Conservation (phyloP, 495 filamentous ascomycete species). For the Talaromyces nanjingensis region DNA sequence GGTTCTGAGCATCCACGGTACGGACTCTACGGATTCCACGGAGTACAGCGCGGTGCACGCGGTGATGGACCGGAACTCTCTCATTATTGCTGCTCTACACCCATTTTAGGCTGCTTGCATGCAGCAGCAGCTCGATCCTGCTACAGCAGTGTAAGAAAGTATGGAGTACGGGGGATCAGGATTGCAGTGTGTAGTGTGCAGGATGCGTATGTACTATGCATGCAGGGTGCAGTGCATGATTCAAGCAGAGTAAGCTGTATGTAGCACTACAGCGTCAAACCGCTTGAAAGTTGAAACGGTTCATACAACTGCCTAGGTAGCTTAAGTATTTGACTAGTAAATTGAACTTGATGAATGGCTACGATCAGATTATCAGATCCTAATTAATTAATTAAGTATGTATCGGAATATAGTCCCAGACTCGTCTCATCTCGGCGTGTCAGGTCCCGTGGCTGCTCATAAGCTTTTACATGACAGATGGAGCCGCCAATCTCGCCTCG, state of each 20-base stretch:
- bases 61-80: not conserved
- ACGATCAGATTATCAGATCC: not conserved
- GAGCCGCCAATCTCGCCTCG: not conserved
- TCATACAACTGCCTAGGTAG: not conserved
- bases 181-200: not conserved
- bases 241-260: not conserved
- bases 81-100: not conserved
- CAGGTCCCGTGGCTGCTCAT: not conserved
- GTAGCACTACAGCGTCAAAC: not conserved
- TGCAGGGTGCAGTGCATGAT: constrained; percentile 1
- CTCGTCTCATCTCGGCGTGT: not conserved
- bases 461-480: not conserved
- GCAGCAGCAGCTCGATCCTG: not conserved
- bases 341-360: not conserved
- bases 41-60: not conserved
- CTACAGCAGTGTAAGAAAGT: not conserved
- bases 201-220: not conserved
- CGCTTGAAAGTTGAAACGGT: not conserved
- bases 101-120: not conserved
- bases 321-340: not conserved
- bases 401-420: not conserved
- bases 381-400: not conserved
- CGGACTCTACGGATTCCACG: not conserved
- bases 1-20: not conserved
- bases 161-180: not conserved